These are phyloP conservation scores for Exophiala aquamarina DNA, from an alignment of 2,329 filamentous ascomycete genomes.

Conservation along the genomic window DNA sequence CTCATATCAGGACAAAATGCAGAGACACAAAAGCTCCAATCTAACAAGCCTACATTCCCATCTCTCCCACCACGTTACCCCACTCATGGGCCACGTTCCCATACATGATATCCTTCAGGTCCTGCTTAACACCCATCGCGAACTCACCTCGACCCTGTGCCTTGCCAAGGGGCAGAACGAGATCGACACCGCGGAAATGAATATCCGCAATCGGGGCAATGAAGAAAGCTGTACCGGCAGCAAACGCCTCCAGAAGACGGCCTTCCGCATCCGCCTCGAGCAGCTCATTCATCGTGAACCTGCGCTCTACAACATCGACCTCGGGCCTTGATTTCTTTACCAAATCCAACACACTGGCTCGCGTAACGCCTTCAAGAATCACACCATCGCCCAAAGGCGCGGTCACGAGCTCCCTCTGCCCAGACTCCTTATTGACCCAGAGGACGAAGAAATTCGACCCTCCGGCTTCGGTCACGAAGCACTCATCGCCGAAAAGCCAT, in stretches of 20 bases:
- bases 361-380: slow-evolving; percentile 86
- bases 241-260: slow-evolving; percentile 79
- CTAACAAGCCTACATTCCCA: slow-evolving; percentile 30
- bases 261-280: slow-evolving; percentile 71
- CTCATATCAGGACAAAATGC: no score
- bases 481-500: slow-evolving; percentile 83
- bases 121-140: slow-evolving; percentile 59
- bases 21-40: no score
- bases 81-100: slow-evolving; percentile 67
- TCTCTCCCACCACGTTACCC: slow-evolving; percentile 67
- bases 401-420: slow-evolving; percentile 71
- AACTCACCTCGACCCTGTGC: slow-evolving; percentile 48
- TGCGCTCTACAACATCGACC: slow-evolving; percentile 79
- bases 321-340: slow-evolving; percentile 58
- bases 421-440: slow-evolving; percentile 57
- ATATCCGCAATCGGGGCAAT: slow-evolving; percentile 23
- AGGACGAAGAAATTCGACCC: slow-evolving; percentile 91
- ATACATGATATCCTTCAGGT: slow-evolving; percentile 73
- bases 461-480: slow-evolving; percentile 83
- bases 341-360: slow-evolving; percentile 74
- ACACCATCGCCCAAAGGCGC: slow-evolving; percentile 79
- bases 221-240: slow-evolving; percentile 70
- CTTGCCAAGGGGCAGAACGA: slow-evolving; percentile 56
- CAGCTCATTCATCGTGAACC: slow-evolving; percentile 79
- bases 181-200: slow-evolving; percentile 24